Evolutionary conservation across 1,284 basidiomycete genomes (phyloP), one percentile per base, ranked within the genome.

Genomic region (Ceratorhiza oryzae-sativae): DNA sequence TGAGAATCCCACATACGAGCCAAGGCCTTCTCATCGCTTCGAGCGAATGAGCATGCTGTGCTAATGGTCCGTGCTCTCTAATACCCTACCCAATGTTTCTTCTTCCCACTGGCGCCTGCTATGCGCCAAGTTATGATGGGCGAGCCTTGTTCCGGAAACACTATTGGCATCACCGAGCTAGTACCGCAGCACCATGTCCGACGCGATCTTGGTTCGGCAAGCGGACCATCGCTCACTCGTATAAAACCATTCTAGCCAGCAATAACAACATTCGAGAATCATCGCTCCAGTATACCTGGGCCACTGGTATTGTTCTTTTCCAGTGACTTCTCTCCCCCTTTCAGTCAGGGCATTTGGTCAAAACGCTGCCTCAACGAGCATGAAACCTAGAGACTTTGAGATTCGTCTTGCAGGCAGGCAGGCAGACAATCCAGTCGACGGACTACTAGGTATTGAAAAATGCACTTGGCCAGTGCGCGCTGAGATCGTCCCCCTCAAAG

Each of bases 391-490:
- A 23, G 65, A 68, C 25, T 68, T 68, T 27, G 51, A 68, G 32
- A 68, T 68, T 13, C 51, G 65, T 46, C 51, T 68, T 32, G 65
- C 51, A 45, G 65, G 65, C 34, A 42, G 65, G 30, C 51, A 56
- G 10, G 65, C 9, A 56, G 65, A 68, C 25, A 68, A 68, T 30
- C 65, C 65, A 23, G 65, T 68, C 23, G 65, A 68, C 46, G 65
- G 65, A 32, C 39, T 68, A n/a, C 25, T 68, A 48, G 65, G 65
- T 6, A 68, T 68, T 42, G 65, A 68, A 20, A 10, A 55, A n/a
- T 68, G 65, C 30, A 68, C 65, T 42, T 68, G 65, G 65, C 65
- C 65, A 34, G 65, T 68, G 46, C 49, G 65, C 34, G 65, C 65
- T 34, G 65, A 68, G 51, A 68, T 68, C 46, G 51, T 68, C 10